Base-by-base conservation (phyloP, 2,329 filamentous ascomycete genomes). In the Cordyceps pruinosa region DNA sequence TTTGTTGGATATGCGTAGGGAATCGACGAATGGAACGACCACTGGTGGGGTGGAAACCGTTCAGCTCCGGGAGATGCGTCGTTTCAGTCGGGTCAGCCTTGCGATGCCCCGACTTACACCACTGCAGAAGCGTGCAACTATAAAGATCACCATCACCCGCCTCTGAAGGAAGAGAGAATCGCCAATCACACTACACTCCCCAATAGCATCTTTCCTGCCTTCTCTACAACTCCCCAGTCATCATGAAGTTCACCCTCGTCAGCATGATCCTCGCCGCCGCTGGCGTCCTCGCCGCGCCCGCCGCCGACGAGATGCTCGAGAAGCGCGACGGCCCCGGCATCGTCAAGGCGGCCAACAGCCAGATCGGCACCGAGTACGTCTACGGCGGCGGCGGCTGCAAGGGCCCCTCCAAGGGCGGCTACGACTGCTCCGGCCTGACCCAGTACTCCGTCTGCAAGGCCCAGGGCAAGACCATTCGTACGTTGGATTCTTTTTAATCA, bases 401-500 rank as follows among this genome's bases (percentile, higher is more conserved):
- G 8, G 61, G 61, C 17, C 55, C 56, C 9, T 57, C 61, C 56
- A 57, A 62, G 19, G 61, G 61, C 44, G 61, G 61, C 46, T 62
- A 41, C 44, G 61, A 61, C 47, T 62, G 61, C 58, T 62, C 61
- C 34, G 61, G 57, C 39, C 59, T 62, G 17, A 62, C 61, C 17
- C 61, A 61, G 44, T 62, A 59, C 44, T 44, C 59, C 26, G 59
- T 62, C 42, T 62, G 59, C 56, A 57, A 61, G 48, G 61, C 56
- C 28, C 48, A 60, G 61, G 57, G 59, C 55, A 62, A 61, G 53
- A 60, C 58, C 17, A 61, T 62, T n/a, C 61, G 61, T 62, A 49
- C 42, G 44, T 46, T 37, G 25, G 37, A 50, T 7, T 12, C 41
- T 9, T n/a, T n/a, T n/a, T n/a, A n/a, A n/a, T n/a, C n/a, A n/a